Evolutionary conservation across 805 yeast species (phyloP).

Genomic region (Candida easanensis): DNA sequence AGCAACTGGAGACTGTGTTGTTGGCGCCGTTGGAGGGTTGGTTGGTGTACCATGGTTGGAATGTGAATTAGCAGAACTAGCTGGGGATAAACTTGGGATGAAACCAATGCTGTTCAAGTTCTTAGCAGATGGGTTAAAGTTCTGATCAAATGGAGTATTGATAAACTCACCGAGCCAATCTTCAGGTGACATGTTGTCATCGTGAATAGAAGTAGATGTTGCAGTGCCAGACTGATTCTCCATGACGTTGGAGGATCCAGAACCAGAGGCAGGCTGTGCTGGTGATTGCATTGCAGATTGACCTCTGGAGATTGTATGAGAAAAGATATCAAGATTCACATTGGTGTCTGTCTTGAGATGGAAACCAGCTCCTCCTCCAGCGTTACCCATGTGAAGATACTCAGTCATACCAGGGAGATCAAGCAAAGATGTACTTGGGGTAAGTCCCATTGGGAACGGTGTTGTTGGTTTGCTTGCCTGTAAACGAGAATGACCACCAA

Average conservation of each 20-base stretch:
- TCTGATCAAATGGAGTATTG: slow-evolving; percentile 60
- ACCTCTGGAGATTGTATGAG: slow-evolving; percentile 8
- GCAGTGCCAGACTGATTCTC: slow-evolving; percentile 13
- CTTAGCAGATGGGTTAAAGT: slow-evolving; percentile 42
- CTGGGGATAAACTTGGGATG: slow-evolving; percentile 22
- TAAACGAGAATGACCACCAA: background rate
- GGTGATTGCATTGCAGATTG: slow-evolving; percentile 15
- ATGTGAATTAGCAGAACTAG: slow-evolving; percentile 16
- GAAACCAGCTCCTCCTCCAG: slow-evolving; percentile 42
- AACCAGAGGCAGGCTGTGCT: slow-evolving; percentile 4
- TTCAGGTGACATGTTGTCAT: slow-evolving; percentile 32
- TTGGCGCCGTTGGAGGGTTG: slow-evolving; percentile 2
- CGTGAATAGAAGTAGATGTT: slow-evolving; percentile 20
- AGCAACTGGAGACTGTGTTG: slow-evolving; percentile 1
- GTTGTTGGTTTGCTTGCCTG: slow-evolving; percentile 13
- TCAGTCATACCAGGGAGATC: slow-evolving; percentile 37
- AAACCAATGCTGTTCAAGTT: slow-evolving; percentile 60
- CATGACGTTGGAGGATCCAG: slow-evolving; percentile 3
- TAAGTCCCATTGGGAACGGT: slow-evolving; percentile 24
- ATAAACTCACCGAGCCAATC: slow-evolving; percentile 74
- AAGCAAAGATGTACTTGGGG: slow-evolving; percentile 27
- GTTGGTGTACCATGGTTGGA: background rate
- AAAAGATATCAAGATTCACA: slow-evolving; percentile 19
- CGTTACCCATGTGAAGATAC: slow-evolving; percentile 37
- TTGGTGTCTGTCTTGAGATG: slow-evolving; percentile 13